Percentiles rank a stretch among this genome's conserved stretches.
These are phyloP conservation scores for Pleurotus eryngii DNA, from an alignment of 768 basidiomycete genomes.

Conservation along the genomic window DNA sequence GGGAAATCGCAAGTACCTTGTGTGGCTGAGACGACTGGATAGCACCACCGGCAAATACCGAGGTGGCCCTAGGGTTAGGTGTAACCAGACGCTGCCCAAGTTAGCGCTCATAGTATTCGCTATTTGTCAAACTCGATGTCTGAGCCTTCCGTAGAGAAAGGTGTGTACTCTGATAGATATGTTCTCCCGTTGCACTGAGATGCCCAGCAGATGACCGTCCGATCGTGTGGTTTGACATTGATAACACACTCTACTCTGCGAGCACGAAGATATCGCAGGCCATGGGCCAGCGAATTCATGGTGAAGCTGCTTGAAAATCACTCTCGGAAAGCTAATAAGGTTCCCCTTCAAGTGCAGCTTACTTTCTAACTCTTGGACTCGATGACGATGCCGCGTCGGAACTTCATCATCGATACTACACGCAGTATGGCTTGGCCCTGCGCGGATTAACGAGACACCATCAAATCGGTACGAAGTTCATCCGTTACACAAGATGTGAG, in stretches of 20 bases:
- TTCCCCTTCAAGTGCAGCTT: slow-evolving; percentile 40
- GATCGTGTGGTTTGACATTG: slow-evolving; percentile 81
- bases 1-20: slow-evolving; percentile 6
- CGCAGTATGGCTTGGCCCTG: slow-evolving; percentile 77
- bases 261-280: slow-evolving; percentile 70
- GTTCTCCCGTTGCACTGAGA: not conserved
- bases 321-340: not conserved
- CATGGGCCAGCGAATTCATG: slow-evolving; percentile 79
- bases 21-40: slow-evolving; percentile 7
- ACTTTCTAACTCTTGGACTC: slow-evolving; percentile 72
- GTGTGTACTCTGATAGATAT: not conserved
- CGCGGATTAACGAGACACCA: slow-evolving; percentile 77
- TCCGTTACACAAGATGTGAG: not conserved
- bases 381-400: slow-evolving; percentile 63
- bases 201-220: slow-evolving; percentile 44
- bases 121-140: not conserved
- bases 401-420: slow-evolving; percentile 72
- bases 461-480: slow-evolving; percentile 53
- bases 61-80: slow-evolving; percentile 6
- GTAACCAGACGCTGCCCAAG: not conserved
- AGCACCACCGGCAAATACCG: slow-evolving; percentile 6
- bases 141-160: not conserved
- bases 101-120: not conserved
- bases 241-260: slow-evolving; percentile 84
- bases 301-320: slow-evolving; percentile 27